Percentiles rank a stretch among this genome's conserved stretches.
Conservation (phyloP, 805 yeast genomes). For the Hanseniaspora jakobsenii region DNA sequence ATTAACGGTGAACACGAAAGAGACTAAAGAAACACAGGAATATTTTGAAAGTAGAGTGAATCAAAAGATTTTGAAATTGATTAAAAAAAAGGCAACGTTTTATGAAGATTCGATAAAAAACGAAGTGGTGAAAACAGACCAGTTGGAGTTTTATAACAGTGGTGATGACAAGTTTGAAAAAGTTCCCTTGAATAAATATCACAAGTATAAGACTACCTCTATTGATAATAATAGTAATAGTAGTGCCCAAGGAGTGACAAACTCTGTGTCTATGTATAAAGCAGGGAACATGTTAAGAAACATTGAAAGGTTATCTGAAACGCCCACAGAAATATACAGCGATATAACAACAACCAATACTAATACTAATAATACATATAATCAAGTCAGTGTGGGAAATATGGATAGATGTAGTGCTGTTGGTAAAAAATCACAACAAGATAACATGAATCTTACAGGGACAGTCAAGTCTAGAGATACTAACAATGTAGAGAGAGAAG, state of each 20-base stretch:
- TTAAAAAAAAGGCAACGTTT: constrained; percentile 23
- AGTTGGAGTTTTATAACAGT: constrained; percentile 6
- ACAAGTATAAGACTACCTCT: constrained; percentile 2
- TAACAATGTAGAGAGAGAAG: not conserved
- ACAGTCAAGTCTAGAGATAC: not conserved
- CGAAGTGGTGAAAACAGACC: not conserved
- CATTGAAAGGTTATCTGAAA: not conserved
- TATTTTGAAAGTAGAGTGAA: constrained; percentile 18
- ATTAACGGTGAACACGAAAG: constrained; percentile 31
- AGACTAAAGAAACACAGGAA: constrained; percentile 28
- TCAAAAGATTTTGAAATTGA: constrained; percentile 25
- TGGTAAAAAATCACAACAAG: no score
- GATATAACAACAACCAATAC: no score
- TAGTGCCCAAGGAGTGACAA: not conserved
- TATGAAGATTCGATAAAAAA: constrained; percentile 21
- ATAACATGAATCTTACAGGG: no score
- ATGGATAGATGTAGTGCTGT: no score
- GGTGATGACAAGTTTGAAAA: constrained; percentile 14
- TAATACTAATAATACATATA: no score
- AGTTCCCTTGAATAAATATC: constrained; percentile 8
- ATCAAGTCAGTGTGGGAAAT: no score
- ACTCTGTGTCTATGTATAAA: no score
- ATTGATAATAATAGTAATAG: no score
- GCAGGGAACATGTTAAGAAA: not conserved
- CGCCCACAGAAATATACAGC: no score